These are phyloP conservation scores for Colletotrichum shisoi DNA, from an alignment of 2,329 filamentous ascomycete species.

Conservation along the genomic window DNA sequence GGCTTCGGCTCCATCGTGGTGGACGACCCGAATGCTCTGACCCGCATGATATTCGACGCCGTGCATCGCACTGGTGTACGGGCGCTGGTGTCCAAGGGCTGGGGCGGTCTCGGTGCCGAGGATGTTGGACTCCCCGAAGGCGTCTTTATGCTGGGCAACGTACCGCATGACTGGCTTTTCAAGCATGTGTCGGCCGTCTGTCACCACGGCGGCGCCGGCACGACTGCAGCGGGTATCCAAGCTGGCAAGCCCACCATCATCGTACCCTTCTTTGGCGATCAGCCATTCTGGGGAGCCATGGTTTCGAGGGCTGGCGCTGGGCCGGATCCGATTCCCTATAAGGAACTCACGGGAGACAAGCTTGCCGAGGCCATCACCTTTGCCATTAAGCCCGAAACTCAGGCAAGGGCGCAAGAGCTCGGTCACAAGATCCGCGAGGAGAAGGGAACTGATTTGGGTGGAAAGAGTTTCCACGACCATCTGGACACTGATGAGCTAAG, in stretches of 20 bases:
- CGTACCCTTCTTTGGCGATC: constrained; percentile 87
- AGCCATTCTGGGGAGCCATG: constrained; percentile 84
- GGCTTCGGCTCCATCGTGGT: constrained; percentile 86
- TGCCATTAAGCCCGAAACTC: constrained; percentile 67
- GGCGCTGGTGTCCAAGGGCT: constrained; percentile 85
- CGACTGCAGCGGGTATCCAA: constrained; percentile 84
- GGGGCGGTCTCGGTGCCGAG: constrained; percentile 83
- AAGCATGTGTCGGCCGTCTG: constrained; percentile 81
- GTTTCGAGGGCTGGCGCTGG: constrained; percentile 76
- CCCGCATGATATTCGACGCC: constrained; percentile 75
- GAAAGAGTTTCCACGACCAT: constrained; percentile 74
- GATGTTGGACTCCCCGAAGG: constrained; percentile 73
- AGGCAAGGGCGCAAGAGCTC: constrained; percentile 63
- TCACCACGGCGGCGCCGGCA: constrained; percentile 88
- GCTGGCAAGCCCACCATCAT: constrained; percentile 82
- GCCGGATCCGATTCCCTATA: constrained; percentile 73
- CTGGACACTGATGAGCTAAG: constrained; percentile 71
- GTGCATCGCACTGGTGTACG: constrained; percentile 72
- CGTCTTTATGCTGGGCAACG: constrained; percentile 84
- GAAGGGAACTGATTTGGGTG: constrained; percentile 68
- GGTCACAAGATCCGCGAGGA: constrained; percentile 73
- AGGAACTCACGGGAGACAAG: constrained; percentile 70
- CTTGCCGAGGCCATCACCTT: constrained; percentile 70
- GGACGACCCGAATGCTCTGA: constrained; percentile 76
- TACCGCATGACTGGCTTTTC: constrained; percentile 90